These are phyloP conservation scores for Wallacemonas sp. DNA, from an alignment of 208 protist genomes.

Conservation along the genomic window DNA sequence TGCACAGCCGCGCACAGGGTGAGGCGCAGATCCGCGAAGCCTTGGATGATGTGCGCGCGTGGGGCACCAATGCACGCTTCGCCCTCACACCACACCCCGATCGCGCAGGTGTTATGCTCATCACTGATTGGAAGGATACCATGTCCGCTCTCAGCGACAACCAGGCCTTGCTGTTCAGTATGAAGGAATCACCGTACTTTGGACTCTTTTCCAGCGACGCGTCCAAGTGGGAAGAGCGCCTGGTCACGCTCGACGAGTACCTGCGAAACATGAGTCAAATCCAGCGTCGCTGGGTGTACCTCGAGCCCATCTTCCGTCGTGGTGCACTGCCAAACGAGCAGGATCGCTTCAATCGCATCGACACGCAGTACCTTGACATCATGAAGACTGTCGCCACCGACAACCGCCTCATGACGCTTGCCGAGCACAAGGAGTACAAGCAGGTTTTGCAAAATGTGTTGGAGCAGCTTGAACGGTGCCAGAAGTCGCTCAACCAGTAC, in stretches of 20 bases:
- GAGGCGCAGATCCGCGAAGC: conserved; percentile 96
- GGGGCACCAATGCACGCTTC: conserved; percentile 90
- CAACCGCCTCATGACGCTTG: conserved; percentile 85
- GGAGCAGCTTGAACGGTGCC: conserved; percentile 96
- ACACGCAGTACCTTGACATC: conserved; percentile 94
- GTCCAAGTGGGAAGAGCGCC: conserved; percentile 89
- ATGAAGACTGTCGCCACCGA: conserved; percentile 88
- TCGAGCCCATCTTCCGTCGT: conserved; percentile 98
- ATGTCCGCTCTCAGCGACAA: conserved; percentile 95
- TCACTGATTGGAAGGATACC: conserved; percentile 98
- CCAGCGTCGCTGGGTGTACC: conserved; percentile 98
- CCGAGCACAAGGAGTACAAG: conserved; percentile 75
- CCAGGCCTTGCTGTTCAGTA: conserved; percentile 93
- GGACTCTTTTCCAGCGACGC: conserved; percentile 91
- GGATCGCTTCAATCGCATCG: conserved; percentile 94
- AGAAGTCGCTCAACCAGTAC: conserved; percentile 97
- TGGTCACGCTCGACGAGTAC: conserved; percentile 91
- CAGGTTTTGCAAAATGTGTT: conserved; percentile 86
- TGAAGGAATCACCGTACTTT: conserved; percentile 97
- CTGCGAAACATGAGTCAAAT: conserved; percentile 95
- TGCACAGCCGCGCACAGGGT: conserved; percentile 93
- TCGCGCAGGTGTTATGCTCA: conserved; percentile 81
- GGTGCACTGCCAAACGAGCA: conserved; percentile 96
- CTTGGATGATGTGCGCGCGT: conserved; percentile 93
- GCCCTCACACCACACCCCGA: conserved; percentile 75